Percentiles rank a stretch among this genome's conserved stretches.
These are phyloP conservation scores for Aegilops longissima DNA, from an alignment of 176 grass and related monocot genomes.

Conservation along the genomic window DNA sequence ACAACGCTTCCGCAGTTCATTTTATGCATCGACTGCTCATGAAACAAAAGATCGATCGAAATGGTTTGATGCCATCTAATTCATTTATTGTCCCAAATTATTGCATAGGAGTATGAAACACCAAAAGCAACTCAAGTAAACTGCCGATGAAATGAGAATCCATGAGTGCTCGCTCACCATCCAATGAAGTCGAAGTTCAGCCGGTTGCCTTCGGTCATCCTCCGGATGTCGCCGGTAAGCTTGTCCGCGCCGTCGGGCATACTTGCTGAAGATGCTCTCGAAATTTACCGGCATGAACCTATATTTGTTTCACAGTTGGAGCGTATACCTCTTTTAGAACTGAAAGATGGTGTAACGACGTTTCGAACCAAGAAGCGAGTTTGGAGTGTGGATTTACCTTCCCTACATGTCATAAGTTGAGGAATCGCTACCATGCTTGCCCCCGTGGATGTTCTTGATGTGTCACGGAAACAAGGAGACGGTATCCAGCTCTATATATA, in stretches of 20 bases:
- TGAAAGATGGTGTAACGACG: not conserved
- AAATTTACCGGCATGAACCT: conserved; percentile 84
- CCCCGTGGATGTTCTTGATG: conserved; percentile 69
- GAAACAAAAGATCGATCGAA: too few species aligned
- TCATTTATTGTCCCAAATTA: too few species aligned
- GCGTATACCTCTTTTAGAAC: not conserved
- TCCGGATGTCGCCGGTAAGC: conserved; percentile 58
- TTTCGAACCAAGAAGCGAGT: not conserved
- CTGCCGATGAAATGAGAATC: not conserved
- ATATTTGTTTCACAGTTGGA: not conserved
- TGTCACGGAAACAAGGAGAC: conserved; percentile 77
- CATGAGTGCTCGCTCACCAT: conserved; percentile 17
- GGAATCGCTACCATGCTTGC: conserved; percentile 78
- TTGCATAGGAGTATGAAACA: too few species aligned
- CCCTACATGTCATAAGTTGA: conserved; percentile 77
- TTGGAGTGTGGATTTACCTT: conserved; percentile 39
- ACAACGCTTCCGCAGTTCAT: too few species aligned
- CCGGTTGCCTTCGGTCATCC: conserved; percentile 59
- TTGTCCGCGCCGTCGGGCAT: conserved; percentile 49
- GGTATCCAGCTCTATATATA: conserved; percentile 83
- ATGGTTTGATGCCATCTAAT: too few species aligned
- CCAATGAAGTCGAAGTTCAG: conserved; percentile 43
- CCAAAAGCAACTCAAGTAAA: not conserved
- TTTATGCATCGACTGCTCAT: too few species aligned
- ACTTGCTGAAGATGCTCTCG: conserved; percentile 89